phyloP scores from a whole-genome alignment of 805 yeast species.

The Barnettozyma siamensis region DNA sequence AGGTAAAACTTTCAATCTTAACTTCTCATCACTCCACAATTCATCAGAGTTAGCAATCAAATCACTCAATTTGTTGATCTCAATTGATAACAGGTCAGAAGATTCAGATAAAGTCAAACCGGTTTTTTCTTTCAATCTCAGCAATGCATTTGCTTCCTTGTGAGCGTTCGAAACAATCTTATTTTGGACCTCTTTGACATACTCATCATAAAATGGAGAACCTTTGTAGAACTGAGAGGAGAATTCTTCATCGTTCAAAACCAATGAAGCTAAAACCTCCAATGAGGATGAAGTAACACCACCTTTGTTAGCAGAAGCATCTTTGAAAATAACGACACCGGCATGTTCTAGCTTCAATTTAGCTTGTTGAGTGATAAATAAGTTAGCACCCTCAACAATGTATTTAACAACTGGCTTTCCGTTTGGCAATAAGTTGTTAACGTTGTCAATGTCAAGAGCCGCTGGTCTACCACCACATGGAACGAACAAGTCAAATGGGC shows the following conservation, averaged over 20 bases:
- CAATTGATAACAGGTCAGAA: constrained; percentile 76
- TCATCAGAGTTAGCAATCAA: constrained; percentile 79
- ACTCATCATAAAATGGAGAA: constrained; percentile 75
- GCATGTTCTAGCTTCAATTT: constrained; percentile 80
- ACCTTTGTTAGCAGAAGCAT: constrained; percentile 96
- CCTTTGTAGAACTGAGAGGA: constrained; percentile 63
- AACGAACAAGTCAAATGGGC: constrained; percentile 75
- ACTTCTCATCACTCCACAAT: constrained; percentile 72
- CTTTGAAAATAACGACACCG: constrained; percentile 85
- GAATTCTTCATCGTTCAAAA: constrained; percentile 83
- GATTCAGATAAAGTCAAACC: constrained; percentile 57
- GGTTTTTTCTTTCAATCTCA: constrained; percentile 66
- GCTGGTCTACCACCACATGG: constrained; percentile 99
- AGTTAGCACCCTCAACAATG: constrained; percentile 95
- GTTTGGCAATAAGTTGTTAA: constrained; percentile 62
- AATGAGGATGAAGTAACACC: constrained; percentile 97
- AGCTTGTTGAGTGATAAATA: constrained; percentile 92
- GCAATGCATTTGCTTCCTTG: constrained; percentile 78
- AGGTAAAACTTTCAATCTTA: constrained; percentile 70
- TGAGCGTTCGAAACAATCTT: constrained; percentile 74
- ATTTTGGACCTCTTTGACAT: constrained; percentile 78
- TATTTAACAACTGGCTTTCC: constrained; percentile 77
- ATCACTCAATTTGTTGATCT: constrained; percentile 81
- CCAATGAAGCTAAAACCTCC: constrained; percentile 91
- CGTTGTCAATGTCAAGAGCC: constrained; percentile 85